Conservation (phyloP, 1,284 basidiomycete species). For the Ganoderma sinense region DNA sequence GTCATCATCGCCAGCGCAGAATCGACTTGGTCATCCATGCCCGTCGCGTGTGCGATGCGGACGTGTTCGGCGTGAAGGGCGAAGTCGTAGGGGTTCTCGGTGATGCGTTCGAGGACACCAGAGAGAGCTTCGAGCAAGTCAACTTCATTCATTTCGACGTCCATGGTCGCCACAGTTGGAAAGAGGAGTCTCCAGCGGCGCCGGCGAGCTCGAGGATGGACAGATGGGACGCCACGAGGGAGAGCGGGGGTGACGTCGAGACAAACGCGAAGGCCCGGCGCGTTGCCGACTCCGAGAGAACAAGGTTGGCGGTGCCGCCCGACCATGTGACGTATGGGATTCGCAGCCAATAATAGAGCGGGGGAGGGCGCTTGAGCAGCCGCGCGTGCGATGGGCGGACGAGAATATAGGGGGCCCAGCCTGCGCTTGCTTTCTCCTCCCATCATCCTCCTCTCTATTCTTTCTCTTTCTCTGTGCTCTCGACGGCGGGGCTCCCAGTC, state of each 20-base stretch:
- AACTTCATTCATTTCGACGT: slow-evolving; percentile 44
- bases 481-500: slow-evolving; percentile 26
- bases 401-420: not conserved
- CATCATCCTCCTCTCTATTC: slow-evolving; percentile 22
- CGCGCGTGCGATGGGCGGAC: slow-evolving; percentile 15
- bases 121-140: slow-evolving; percentile 65
- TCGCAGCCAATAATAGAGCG: slow-evolving; percentile 1
- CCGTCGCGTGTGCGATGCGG: slow-evolving; percentile 59
- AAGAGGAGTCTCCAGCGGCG: not conserved
- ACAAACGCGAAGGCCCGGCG: not conserved
- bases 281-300: not conserved
- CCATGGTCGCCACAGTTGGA: slow-evolving; percentile 15
- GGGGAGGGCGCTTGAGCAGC: not conserved
- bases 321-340: not conserved
- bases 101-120: slow-evolving; percentile 61
- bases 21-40: slow-evolving; percentile 62
- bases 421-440: slow-evolving; percentile 21
- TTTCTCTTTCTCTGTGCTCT: slow-evolving; percentile 23
- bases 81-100: slow-evolving; percentile 66
- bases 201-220: not conserved
- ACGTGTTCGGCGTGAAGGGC: slow-evolving; percentile 71
- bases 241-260: not conserved
- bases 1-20: slow-evolving; percentile 74
- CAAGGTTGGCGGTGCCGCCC: not conserved
- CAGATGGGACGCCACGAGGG: not conserved